These are phyloP conservation scores for Boletales sp. DNA, from an alignment of 768 basidiomycete species.

Conservation along the genomic window DNA sequence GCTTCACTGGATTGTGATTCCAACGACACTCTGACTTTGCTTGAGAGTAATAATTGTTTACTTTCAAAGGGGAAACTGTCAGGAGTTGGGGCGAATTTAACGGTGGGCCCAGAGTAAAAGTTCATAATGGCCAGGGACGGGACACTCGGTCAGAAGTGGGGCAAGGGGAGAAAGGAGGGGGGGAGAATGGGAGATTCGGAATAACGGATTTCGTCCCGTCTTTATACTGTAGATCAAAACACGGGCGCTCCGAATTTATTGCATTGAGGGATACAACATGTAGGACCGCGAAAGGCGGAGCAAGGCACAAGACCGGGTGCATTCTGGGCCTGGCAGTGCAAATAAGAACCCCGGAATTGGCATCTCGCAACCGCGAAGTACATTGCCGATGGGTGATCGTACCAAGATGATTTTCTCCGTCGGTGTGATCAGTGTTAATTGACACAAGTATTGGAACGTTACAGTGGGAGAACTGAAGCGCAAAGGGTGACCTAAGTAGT, in stretches of 20 bases:
- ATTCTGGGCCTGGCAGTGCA: constrained; percentile 17
- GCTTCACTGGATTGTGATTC: constrained; percentile 29
- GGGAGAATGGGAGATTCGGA: neutral
- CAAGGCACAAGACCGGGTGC: constrained; percentile 6
- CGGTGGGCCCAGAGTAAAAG: constrained; percentile 25
- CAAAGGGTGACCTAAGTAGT: constrained; percentile 7
- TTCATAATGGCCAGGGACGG: constrained; percentile 15
- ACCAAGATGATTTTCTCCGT: constrained; percentile 8
- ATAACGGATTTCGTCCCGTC: neutral
- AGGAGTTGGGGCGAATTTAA: constrained; percentile 34
- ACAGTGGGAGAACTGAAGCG: constrained; percentile 18
- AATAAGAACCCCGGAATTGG: constrained; percentile 16
- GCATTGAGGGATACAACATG: constrained; percentile 1
- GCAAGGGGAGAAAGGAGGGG: neutral
- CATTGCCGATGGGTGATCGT: constrained; percentile 1
- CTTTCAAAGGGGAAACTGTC: constrained; percentile 36
- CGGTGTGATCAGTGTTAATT: constrained; percentile 1
- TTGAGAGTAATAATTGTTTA: constrained; percentile 35
- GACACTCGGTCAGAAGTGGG: neutral
- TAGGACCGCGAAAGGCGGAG: constrained; percentile 12
- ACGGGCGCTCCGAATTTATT: constrained; percentile 1
- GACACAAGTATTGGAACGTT: neutral
- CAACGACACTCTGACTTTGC: constrained; percentile 29
- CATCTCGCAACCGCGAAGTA: constrained; percentile 14
- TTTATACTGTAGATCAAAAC: constrained; percentile 22